Percentiles rank a stretch among this genome's conserved stretches.
These are phyloP conservation scores for Mrakia frigida DNA, from an alignment of 768 basidiomycete species.

Conservation along the genomic window DNA sequence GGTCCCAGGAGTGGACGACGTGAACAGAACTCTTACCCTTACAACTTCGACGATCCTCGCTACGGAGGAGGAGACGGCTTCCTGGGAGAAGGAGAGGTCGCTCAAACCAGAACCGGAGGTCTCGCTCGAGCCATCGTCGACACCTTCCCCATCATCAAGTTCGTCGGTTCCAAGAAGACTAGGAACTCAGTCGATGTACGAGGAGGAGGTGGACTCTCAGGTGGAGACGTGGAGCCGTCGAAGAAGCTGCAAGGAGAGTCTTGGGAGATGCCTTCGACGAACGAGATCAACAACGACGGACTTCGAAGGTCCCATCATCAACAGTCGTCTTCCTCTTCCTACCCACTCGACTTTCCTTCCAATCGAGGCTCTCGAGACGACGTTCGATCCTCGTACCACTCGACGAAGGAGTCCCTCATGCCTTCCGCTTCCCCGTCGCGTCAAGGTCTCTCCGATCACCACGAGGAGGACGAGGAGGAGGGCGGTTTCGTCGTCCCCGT, in stretches of 20 bases:
- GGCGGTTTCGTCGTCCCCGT: not conserved
- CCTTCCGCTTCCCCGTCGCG: not conserved
- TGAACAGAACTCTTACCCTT: constrained; percentile 13
- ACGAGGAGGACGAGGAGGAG: constrained; percentile 1
- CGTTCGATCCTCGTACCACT: not conserved
- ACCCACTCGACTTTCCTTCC: not conserved
- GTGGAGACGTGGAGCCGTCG: not conserved
- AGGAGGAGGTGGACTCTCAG: not conserved
- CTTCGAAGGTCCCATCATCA: not conserved
- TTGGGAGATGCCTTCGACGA: not conserved
- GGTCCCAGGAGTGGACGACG: constrained; percentile 55
- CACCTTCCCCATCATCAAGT: constrained; percentile 91
- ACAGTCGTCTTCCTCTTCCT: not conserved
- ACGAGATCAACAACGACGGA: not conserved
- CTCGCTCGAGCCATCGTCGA: constrained; percentile 89
- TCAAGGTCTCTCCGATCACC: not conserved
- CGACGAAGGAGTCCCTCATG: not conserved
- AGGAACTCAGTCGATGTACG: constrained; percentile 3
- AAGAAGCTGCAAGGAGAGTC: not conserved
- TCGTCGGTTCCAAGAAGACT: constrained; percentile 46
- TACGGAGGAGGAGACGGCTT: constrained; percentile 41
- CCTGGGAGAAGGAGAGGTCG: constrained; percentile 50
- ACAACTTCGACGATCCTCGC: constrained; percentile 28
- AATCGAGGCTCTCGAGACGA: not conserved
- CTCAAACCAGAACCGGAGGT: constrained; percentile 66